Conservation (phyloP, 73 alveolate species). For the Paramecium octaurelia region DNA sequence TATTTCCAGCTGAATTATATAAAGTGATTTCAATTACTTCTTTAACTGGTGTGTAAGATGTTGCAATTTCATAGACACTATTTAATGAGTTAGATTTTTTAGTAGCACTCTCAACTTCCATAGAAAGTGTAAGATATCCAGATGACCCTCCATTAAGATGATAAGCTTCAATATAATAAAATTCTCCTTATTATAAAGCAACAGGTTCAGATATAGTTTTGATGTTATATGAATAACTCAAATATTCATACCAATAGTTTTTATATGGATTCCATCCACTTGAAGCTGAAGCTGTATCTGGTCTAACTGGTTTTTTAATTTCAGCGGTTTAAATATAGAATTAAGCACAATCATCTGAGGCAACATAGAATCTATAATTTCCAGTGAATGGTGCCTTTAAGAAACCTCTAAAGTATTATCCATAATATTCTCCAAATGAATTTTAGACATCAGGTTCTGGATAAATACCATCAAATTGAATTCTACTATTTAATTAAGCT, state of each 20-base stretch:
- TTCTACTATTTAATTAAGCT: background rate
- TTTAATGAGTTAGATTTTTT: background rate
- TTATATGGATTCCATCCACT: background rate
- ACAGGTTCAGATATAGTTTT: background rate
- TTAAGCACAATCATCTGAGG: constrained; percentile 33
- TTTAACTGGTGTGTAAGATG: background rate
- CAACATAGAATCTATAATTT: constrained; percentile 19
- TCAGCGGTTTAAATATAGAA: background rate
- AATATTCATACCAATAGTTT: constrained; percentile 8
- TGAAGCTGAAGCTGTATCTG: background rate
- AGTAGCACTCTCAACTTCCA: background rate
- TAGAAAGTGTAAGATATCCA: background rate
- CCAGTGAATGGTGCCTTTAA: constrained; percentile 37
- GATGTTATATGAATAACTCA: background rate
- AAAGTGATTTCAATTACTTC: background rate
- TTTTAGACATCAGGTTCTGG: constrained; percentile 33
- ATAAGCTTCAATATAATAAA: background rate
- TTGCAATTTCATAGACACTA: background rate
- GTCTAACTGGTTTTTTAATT: background rate
- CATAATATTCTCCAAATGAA: constrained; percentile 29
- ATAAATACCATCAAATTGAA: background rate
- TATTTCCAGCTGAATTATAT: background rate
- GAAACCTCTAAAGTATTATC: constrained; percentile 21
- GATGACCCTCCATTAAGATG: background rate
- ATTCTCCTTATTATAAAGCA: background rate